Conservation (phyloP, 495 filamentous ascomycete species). For the Cenococcum geophilum region DNA sequence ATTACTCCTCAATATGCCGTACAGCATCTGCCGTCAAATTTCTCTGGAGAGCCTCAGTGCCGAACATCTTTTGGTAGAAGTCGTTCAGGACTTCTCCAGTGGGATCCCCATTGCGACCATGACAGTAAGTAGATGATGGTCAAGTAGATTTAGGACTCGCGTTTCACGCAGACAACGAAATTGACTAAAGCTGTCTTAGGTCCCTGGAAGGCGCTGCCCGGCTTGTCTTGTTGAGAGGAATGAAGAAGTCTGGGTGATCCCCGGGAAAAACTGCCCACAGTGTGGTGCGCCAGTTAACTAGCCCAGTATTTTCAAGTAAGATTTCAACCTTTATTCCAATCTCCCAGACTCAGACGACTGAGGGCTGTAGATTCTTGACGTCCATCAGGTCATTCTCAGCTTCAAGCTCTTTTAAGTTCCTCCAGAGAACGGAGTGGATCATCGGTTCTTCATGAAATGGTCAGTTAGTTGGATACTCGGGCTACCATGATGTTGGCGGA, state of each 20-base stretch:
- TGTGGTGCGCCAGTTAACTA: slow-evolving; percentile 37
- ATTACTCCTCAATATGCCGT: slow-evolving; percentile 15
- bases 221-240: slow-evolving; percentile 33
- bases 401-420: too few species aligned
- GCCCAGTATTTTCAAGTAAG: background rate
- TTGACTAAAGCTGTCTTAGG: slow-evolving; percentile 23
- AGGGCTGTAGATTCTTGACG: too few species aligned
- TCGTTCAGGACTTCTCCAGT: slow-evolving; percentile 8
- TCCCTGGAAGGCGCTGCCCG: slow-evolving; percentile 38
- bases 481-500: too few species aligned
- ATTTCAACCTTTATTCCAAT: background rate
- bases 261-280: slow-evolving; percentile 38
- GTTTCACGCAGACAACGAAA: background rate
- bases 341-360: too few species aligned
- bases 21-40: slow-evolving; percentile 27
- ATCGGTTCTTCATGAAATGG: too few species aligned
- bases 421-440: too few species aligned
- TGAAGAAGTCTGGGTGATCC: slow-evolving; percentile 40
- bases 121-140: slow-evolving; percentile 13
- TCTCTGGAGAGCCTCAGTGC: slow-evolving; percentile 23
- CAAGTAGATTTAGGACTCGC: background rate
- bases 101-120: slow-evolving; percentile 16
- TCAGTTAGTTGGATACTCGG: too few species aligned
- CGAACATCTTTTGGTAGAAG: slow-evolving; percentile 13
- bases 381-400: too few species aligned